Base-by-base conservation (phyloP, 768 basidiomycete species). In the Tylopilus intermedius region DNA sequence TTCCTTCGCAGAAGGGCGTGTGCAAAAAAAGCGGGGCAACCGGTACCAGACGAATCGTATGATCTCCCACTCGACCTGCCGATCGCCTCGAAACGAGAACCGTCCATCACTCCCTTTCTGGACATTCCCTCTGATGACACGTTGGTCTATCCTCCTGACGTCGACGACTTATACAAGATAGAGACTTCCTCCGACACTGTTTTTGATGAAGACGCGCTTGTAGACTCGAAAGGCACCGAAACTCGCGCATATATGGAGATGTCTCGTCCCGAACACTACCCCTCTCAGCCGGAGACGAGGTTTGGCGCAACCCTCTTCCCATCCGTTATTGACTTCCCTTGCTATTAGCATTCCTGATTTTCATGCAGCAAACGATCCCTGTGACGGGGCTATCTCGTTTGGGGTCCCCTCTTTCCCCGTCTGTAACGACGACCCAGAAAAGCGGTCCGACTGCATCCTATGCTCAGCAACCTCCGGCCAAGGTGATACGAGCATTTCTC, bases 111-210 rank as follows among this genome's bases (percentile, higher is more conserved):
- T 13, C 45, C 55, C 2, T 2, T 50, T 15, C 21, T 45, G 6
- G 54, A 58, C 55, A n/a, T 47, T 22, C 53, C 46, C 8, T 67
- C 66, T 8, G 66, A 67, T 32, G 66, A 63, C 38, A 66, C 64
- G 0, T 44, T 67, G 1, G 49, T 42, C 46, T 55, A 60, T 40
- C 55, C 47, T 30, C 43, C 40, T 5, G 53, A 56, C 11, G 32
- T 8, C 5, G 48, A 51, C 38, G 24, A 53, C 37, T 14, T 44
- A 29, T 42, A 58, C 29, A 24, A 64, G 43, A 1, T 52, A 3
- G 61, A 58, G 37, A 50, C 50, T 14, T 67, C 65, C 46, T 60
- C 65, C 30, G 65, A 66, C 44, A 65, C 60, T 24, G 47, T 39
- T 18, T 58, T 58, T 3, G 57, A 66, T 8, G 58, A 55, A 43